These are phyloP conservation scores for Sporothrix curviconia DNA, from an alignment of 2,329 filamentous ascomycete species.

Conservation along the genomic window DNA sequence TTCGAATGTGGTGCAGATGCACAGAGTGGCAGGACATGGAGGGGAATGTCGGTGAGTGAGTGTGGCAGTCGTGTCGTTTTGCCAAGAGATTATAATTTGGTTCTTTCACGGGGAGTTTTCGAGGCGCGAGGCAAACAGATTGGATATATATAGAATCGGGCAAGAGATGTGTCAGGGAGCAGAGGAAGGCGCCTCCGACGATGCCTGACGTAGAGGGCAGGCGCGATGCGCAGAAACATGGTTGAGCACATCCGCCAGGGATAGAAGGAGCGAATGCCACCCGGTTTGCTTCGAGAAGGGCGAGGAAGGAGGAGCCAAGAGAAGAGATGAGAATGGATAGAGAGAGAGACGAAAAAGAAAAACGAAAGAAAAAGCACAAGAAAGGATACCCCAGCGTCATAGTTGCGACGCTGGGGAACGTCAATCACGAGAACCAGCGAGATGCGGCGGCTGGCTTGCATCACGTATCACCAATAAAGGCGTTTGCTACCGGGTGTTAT, in stretches of 20 bases:
- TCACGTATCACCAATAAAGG: not conserved
- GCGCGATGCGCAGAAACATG: conserved; percentile 4
- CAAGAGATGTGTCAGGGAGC: not conserved
- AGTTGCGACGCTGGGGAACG: not conserved
- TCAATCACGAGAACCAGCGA: not conserved
- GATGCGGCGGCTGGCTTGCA: not conserved
- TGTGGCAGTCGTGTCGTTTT: too few relatives aligned
- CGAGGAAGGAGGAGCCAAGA: not conserved
- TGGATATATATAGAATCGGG: conserved; percentile 1
- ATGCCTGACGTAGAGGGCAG: not conserved
- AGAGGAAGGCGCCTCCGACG: not conserved
- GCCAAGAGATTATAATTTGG: not conserved
- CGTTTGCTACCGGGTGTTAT: not conserved
- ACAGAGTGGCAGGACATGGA: too few relatives aligned
- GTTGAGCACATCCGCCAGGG: not conserved
- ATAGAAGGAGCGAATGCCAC: not conserved
- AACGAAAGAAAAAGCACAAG: not conserved
- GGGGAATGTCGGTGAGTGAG: too few relatives aligned
- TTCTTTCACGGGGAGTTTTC: not conserved
- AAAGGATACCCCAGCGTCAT: not conserved
- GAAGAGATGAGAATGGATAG: not conserved
- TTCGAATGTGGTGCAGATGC: too few relatives aligned
- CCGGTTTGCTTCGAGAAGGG: conserved; percentile 1
- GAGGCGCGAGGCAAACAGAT: not conserved
- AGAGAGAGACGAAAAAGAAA: conserved; percentile 2